Base-by-base conservation (phyloP, 352 stramenopile species). In the Phytophthora cactorum region DNA sequence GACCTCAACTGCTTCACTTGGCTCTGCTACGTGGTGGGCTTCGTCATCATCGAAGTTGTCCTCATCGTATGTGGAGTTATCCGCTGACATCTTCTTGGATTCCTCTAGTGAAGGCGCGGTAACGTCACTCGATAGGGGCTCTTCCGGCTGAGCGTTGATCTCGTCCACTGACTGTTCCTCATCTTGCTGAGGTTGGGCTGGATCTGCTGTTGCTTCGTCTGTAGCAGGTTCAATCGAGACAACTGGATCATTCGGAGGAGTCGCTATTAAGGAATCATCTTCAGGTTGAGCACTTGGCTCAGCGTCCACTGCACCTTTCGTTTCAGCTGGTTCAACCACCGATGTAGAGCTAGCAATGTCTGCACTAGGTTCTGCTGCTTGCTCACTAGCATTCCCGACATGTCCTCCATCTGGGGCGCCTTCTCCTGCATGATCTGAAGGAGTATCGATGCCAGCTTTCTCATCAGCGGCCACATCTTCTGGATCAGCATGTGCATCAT, bases 21-120 rank as follows among this genome's bases (percentile, higher is more conserved):
- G 5, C 8, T 50, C 43, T 36, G 10, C 51, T 39, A 60, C 45
- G 46, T 56, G 17, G 10, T 59, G 56, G 0, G 1, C n/a, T 51
- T 47, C 66, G 14, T 72, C 60, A 3, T 77, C 57, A 39, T 78
- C 66, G 27, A 72, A 78, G 9, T 62, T 68, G 11, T 72, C 61
- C 27, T 73, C 70, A 28, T 70, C 70, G 27, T 77, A 74, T 6
- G 31, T 27, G 15, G 66, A 73, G 32, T 3, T 47, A 59, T 72
- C 57, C 12, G 39, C 28, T 1, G 22, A 15, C 32, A 72, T 17
- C 15, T 56, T 55, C 15, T 68, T 72, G 11, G 28, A 22, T 10
- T 51, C 45, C 6, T 72, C 38, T 31, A 47, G 25, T 39, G 36
- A 52, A 41, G 41, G 5, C 11, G 7, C 22, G n/a, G 43, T 22